These are phyloP conservation scores for Musa troglodytarum DNA, from an alignment of 176 grass and related monocot species.

Conservation along the genomic window DNA sequence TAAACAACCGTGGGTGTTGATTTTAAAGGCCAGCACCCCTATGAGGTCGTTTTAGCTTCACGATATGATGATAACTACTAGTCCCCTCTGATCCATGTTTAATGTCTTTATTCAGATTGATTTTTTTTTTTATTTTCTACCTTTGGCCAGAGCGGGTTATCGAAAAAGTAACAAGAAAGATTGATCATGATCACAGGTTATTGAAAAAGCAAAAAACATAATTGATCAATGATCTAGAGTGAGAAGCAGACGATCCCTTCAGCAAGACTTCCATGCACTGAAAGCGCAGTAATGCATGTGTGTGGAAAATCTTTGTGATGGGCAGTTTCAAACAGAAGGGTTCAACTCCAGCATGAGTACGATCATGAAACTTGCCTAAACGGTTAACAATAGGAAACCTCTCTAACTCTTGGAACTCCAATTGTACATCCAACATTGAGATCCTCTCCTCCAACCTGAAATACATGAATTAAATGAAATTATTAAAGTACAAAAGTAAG, in stretches of 20 bases:
- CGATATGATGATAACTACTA: background rate
- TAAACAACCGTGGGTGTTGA: background rate
- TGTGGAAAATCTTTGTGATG: background rate
- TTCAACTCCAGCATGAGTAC: conserved; percentile 17
- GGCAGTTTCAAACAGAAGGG: background rate
- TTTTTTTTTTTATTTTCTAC: too few species aligned
- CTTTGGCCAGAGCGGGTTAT: too few species aligned
- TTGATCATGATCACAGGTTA: background rate
- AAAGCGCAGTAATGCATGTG: conserved; percentile 22
- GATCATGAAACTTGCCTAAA: conserved; percentile 33
- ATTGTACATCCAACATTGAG: conserved; percentile 26
- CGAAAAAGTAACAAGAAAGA: background rate
- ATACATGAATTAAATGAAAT: background rate
- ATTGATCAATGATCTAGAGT: conserved; percentile 19
- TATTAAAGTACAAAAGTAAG: background rate
- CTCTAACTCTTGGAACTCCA: conserved; percentile 35
- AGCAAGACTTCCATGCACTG: conserved; percentile 13
- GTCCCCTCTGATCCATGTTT: background rate
- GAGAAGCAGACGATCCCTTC: conserved; percentile 25
- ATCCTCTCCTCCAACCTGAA: conserved; percentile 27
- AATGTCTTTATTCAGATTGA: background rate
- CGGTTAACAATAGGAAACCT: conserved; percentile 35
- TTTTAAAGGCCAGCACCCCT: background rate
- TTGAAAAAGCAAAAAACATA: conserved; percentile 1
- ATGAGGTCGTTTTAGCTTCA: background rate